Base-by-base conservation (phyloP, 2,329 filamentous ascomycete species). In the Aspergillus pseudonomiae region DNA sequence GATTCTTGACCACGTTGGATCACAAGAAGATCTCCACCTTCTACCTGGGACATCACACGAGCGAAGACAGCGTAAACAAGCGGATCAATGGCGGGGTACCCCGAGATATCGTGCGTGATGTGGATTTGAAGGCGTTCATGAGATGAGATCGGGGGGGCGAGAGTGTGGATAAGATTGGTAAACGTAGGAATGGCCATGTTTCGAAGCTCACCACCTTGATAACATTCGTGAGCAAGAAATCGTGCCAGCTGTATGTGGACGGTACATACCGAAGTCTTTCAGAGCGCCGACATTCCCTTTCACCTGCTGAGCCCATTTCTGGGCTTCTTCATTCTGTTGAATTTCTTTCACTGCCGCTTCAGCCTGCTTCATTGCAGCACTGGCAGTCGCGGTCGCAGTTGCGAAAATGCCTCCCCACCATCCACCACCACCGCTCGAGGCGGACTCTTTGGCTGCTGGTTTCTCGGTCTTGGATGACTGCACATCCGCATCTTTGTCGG, bases 121-220 rank as follows among this genome's bases (percentile, higher is more conserved):
- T 99, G 95, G 72, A 99, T 98, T 73, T 96, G 91, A 9, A 99
- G 90, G 57, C 94, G 92, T 81, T 99, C 95, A 80, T 99, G 95
- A 10, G 94, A 95, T 61, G 93, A 94, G 74, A 99, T 99, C 12
- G 95, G 95, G 53, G 95, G 95, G 0, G 95, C 95, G 68, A 99
- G 89, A 30, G 94, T 97, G 78, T 98, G 92, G 66, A 99, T 88
- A 73, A 99, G 91, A 74, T 93, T 93, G 75, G 94, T 94, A 76
- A 99, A 97, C 53, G 95, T 97, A 34, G 95, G 95, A 36, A 99
- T 84, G 62, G 95, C 95, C 71, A 93, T 91, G 71, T 90, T 90
- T 71, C 90, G 89, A 67, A 97, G 84, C 75, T 97, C 94, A 74
- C 93, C 94, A 69, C 94, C 94, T 97, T 59, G 36, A 61, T 52